A percentile compares a stretch with the other conserved stretches of the same genome.
Conservation (phyloP, 106 monocot genomes). For the Acorus gramineus region DNA sequence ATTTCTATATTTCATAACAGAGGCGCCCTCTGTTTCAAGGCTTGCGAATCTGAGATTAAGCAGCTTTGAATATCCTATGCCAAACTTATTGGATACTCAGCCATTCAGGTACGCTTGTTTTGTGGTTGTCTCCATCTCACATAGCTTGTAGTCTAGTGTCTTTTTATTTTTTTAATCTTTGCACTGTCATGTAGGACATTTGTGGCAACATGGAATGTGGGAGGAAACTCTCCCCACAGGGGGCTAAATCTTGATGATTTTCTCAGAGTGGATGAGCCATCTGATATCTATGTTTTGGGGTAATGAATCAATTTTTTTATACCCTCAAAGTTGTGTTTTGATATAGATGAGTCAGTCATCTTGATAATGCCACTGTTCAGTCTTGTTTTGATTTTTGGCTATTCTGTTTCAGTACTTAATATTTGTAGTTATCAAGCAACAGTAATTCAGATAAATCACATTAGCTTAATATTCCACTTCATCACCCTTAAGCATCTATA, state of each 20-base stretch:
- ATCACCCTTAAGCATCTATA: no score
- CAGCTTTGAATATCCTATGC: slow-evolving; percentile 1
- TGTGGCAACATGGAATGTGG: slow-evolving; percentile 74
- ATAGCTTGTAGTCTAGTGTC: not conserved
- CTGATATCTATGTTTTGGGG: slow-evolving; percentile 77
- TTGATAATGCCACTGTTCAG: no score
- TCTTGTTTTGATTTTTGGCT: no score
- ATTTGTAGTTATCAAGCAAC: no score
- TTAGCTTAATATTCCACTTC: no score
- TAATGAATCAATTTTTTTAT: slow-evolving; percentile 11
- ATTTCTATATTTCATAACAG: not conserved
- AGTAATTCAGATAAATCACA: no score
- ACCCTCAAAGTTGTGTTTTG: not conserved
- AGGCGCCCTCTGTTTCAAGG: slow-evolving; percentile 6
- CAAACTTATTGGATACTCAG: slow-evolving; percentile 19
- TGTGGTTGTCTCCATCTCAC: not conserved
- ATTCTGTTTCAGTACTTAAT: no score
- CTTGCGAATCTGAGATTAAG: slow-evolving; percentile 13
- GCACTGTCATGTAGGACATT: slow-evolving; percentile 28
- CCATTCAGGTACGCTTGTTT: slow-evolving; percentile 28
- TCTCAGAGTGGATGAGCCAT: slow-evolving; percentile 42
- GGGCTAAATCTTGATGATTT: slow-evolving; percentile 55
- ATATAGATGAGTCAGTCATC: no score
- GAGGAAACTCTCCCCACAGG: slow-evolving; percentile 47
- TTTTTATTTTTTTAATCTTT: slow-evolving; percentile 1